Evolutionary conservation across 176 grass and related monocot genomes (phyloP), one percentile per base, ranked within the genome.

Genomic region (Bromus sterilis): DNA sequence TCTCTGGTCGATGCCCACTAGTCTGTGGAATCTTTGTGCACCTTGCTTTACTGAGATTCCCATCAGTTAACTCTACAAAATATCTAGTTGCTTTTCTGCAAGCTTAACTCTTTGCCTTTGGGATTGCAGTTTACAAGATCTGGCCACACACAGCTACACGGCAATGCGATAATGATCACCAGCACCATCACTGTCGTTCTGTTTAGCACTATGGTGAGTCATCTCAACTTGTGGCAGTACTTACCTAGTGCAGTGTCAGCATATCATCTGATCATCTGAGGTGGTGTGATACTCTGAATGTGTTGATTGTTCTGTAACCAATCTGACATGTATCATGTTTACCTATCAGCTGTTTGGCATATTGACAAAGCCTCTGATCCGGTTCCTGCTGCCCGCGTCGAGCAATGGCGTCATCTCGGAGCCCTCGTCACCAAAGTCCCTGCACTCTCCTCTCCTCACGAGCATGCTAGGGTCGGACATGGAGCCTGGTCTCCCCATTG

Each of bases 111-210:
- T 31, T 85, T 31, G 16, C 20, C 21, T 75, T 75, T 91, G 66
- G 30, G 79, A 79, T 63, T 84, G 71, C 90, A 98, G 95, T 98
- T 98, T 83, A 82, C 93, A 81, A 99, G 91, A 86, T 86, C 89
- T 78, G 97, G 97, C 6, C 89, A 99, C 71, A 99, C 97, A n/a
- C 49, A 95, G 78, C 78, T 96, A 20, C 91, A 90, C 9, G 93
- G 91, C 67, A 99, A 99, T 44, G 97, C 97, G 24, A 89, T 99
- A 61, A 91, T 99, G 97, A 99, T 99, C 51, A 99, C 97, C 69
- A 99, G 97, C 85, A 99, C 97, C 59, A 99, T 99, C 55, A 91
- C 93, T 42, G 97, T 99, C 31, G 97, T 99, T 33, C 91, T 99
- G 32, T 95, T 99, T 67, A 99, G 93, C 84, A 99, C 89, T 6